phyloP scores from a whole-genome alignment of 257 asterid genomes.

The Cruciata laevipes region DNA sequence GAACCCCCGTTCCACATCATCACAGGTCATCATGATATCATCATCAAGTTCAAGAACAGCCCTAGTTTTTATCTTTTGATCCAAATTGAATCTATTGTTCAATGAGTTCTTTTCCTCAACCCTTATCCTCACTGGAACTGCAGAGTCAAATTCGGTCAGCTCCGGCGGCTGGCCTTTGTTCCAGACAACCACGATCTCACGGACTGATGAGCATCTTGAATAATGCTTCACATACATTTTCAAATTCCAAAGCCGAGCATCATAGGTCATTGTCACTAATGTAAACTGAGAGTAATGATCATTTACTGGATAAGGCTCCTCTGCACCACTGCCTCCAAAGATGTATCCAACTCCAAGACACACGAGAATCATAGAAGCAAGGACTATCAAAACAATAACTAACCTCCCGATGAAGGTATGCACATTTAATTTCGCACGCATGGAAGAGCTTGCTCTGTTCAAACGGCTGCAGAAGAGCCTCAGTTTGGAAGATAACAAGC shows the following conservation, averaged over 20 bases:
- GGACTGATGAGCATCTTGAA: constrained; percentile 90
- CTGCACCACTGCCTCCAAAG: constrained; percentile 80
- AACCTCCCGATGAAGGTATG: constrained; percentile 40
- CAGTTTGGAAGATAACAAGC: constrained; percentile 45
- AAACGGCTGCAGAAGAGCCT: constrained; percentile 66
- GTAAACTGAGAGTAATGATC: constrained; percentile 89
- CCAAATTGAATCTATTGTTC: constrained; percentile 76
- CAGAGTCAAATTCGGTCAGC: constrained; percentile 57
- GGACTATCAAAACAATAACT: constrained; percentile 33
- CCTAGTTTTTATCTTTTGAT: constrained; percentile 65
- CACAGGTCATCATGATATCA: constrained; percentile 94
- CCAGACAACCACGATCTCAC: constrained; percentile 95
- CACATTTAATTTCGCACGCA: constrained; percentile 55
- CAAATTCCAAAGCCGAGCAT: constrained; percentile 93
- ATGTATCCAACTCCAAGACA: constrained; percentile 56
- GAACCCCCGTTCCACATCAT: constrained; percentile 86
- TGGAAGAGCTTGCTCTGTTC: constrained; percentile 46
- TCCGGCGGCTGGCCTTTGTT: constrained; percentile 78
- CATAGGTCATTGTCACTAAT: constrained; percentile 79
- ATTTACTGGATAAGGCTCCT: constrained; percentile 61
- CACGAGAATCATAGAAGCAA: constrained; percentile 30
- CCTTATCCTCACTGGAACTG: constrained; percentile 79
- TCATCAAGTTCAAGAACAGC: constrained; percentile 93
- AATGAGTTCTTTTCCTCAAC: constrained; percentile 67
- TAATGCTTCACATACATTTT: constrained; percentile 79